These are phyloP conservation scores for Choanephora cucurbitarum DNA, from an alignment of 371 early-diverging fungal species.

Conservation along the genomic window DNA sequence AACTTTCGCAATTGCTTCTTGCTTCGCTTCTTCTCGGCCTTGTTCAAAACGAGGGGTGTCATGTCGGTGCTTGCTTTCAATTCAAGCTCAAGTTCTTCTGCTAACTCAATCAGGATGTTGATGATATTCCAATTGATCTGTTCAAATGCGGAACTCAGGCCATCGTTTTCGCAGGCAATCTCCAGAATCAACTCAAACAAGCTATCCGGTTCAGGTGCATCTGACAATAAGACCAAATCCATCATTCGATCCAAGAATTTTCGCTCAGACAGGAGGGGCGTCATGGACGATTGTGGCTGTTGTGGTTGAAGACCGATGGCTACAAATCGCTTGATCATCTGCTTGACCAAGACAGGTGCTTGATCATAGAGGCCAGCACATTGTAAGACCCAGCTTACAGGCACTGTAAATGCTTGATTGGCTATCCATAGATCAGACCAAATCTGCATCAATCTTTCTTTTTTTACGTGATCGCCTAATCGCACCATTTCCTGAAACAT, in stretches of 20 bases:
- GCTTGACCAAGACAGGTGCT: constrained; percentile 40
- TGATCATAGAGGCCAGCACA: constrained; percentile 44
- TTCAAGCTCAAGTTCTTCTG: constrained; percentile 28
- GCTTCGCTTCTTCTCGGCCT: background rate
- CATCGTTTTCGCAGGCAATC: constrained; percentile 3
- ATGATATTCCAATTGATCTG: constrained; percentile 19
- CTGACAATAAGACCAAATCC: constrained; percentile 40
- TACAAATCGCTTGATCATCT: constrained; percentile 33
- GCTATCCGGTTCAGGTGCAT: constrained; percentile 36
- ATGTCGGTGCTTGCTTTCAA: background rate
- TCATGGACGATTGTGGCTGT: background rate
- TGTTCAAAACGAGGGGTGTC: background rate
- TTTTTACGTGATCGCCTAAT: constrained; percentile 22
- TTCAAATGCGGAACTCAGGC: background rate
- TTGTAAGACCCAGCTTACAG: constrained; percentile 37
- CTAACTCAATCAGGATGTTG: constrained; percentile 23
- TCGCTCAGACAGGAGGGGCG: constrained; percentile 5
- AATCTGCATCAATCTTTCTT: constrained; percentile 23
- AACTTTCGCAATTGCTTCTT: constrained; percentile 2
- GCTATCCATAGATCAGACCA: constrained; percentile 36
- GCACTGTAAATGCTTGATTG: constrained; percentile 26
- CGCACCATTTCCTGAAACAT: constrained; percentile 37
- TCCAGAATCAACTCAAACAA: constrained; percentile 33
- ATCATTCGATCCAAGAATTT: constrained; percentile 25
- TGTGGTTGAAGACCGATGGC: constrained; percentile 14